Base-by-base conservation (phyloP, 345 rosid genomes). In the Eucalyptus cladocalyx region DNA sequence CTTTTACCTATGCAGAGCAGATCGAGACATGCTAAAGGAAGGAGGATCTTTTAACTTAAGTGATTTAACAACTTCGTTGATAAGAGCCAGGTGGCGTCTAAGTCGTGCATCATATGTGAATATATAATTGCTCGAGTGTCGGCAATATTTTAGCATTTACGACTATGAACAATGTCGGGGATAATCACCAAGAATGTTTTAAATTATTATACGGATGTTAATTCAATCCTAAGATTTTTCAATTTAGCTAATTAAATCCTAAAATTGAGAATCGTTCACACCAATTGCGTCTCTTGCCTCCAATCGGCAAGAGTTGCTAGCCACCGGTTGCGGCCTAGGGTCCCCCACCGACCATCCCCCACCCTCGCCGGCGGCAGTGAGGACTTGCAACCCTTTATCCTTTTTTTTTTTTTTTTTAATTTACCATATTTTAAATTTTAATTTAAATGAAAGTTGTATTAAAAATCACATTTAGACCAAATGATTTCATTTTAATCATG, bases 331-430 rank as follows among this genome's bases (percentile, higher is more conserved):
- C 3, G 0, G 3, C 62, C 62, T 0, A 56, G 1, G 62, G 28
- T 53, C 56, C 62, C 62, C 18, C 53, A 50, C 0, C 18, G 7
- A 50, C 53, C 53, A 50, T 15, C 18, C 3, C 1, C 62, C 62
- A 24, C 30, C 62, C 62, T 23, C 1, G 1, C 0, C 0, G 13
- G 6, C 0, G 3, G 62, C 3, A 5, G 1, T 10, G 28, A 24
- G 28, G 13, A 4, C 62, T 56, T 56, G 62, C 6, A 23, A 23
- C 62, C 30, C 12, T 56, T 56, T 56, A 9, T 56, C 30, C 2
- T 23, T 9, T 56, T 10, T 56, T 24, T 9, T 51, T n/a, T 53
- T 53, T 9, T 23, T 4, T 54, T 56, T 1, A 56, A 56, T 23
- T 56, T 56, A 24, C 12, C 30, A 23, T 56, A 9, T 24, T 56